Percentiles rank a stretch among this genome's conserved stretches.
Conservation (phyloP, 2,329 filamentous ascomycete genomes). For the Botrytis deweyae region DNA sequence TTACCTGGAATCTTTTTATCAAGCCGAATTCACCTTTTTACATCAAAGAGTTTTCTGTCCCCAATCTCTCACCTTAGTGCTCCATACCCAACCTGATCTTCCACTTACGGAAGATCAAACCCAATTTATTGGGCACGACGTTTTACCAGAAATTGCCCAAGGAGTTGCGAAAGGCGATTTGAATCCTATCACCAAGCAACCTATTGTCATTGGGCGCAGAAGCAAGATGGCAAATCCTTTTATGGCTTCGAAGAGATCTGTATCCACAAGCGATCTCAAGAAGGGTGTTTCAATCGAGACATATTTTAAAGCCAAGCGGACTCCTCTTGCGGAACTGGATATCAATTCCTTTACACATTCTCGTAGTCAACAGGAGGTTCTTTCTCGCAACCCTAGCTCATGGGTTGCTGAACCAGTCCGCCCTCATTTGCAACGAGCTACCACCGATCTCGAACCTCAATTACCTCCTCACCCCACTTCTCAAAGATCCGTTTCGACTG, state of each 20-base stretch:
- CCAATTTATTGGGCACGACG: conserved; percentile 75
- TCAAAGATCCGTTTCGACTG: conserved; percentile 44
- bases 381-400: conserved; percentile 53
- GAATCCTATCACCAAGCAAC: conserved; percentile 83
- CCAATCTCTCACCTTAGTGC: conserved; percentile 65
- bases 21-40: conserved; percentile 89
- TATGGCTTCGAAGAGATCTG: conserved; percentile 28
- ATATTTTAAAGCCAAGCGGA: conserved; percentile 64
- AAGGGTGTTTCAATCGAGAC: conserved; percentile 59
- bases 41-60: conserved; percentile 96
- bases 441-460: conserved; percentile 36
- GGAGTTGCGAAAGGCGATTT: conserved; percentile 79
- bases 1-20: conserved; percentile 77
- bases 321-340: conserved; percentile 65
- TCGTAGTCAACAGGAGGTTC: conserved; percentile 59
- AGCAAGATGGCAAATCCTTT: conserved; percentile 28
- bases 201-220: conserved; percentile 38
- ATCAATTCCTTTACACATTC: conserved; percentile 67
- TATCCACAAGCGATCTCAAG: conserved; percentile 53
- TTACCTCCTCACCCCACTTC: conserved; percentile 39
- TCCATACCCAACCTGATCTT: conserved; percentile 66
- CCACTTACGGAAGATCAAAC: conserved; percentile 67
- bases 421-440: conserved; percentile 32
- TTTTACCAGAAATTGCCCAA: conserved; percentile 67
- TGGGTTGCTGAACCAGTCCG: conserved; percentile 54